Evolutionary conservation across 2,329 filamentous ascomycete genomes (phyloP), one percentile per base, ranked within the genome.

Genomic region (Endothia cerciana): DNA sequence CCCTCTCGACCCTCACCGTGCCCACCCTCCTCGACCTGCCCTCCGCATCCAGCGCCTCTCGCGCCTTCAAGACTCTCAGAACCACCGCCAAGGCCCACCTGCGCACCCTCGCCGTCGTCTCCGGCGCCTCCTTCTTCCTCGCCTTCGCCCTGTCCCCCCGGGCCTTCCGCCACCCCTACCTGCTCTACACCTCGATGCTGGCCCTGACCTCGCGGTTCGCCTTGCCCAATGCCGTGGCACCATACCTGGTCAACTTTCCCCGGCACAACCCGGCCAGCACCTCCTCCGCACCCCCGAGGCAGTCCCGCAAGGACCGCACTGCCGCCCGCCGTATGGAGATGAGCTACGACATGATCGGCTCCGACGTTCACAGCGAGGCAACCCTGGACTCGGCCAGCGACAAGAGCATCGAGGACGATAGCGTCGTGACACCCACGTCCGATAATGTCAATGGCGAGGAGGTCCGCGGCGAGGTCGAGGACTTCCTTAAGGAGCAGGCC

Each of bases 1-100:
- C 93, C 58, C 86, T 95, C 72, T 90, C 90, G 28, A 87, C 88
- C 67, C 81, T 96, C 70, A 89, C 92, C 33, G 86, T 97, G 67
- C 94, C 94, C 22, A 86, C 91, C 6, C 88, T 97, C 64, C 88
- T 94, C 72, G 86, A 88, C 63, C 90, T 97, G 59, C 91, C 93
- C 11, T 92, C 91, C 61, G 91, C 94, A 59, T 82, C 85, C 65
- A 82, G 85, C 63, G 92, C 91, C 69, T 84, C 88, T 57, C 87
- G 88, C 74, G 89, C 91, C 72, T 89, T 96, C 76, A 80, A 85
- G 70, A 87, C 87, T 73, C 85, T 96, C 67, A 85, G 86, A 69
- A 80, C 83, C 57, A 83, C 86, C 63, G 85, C 90, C 56, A 84
- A 87, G 64, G 83, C 84, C 55, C 91, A 93, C 72, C 82, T 92